Conservation (phyloP, 192 early-diverging fungal genomes). For the Mortierella claussenii region DNA sequence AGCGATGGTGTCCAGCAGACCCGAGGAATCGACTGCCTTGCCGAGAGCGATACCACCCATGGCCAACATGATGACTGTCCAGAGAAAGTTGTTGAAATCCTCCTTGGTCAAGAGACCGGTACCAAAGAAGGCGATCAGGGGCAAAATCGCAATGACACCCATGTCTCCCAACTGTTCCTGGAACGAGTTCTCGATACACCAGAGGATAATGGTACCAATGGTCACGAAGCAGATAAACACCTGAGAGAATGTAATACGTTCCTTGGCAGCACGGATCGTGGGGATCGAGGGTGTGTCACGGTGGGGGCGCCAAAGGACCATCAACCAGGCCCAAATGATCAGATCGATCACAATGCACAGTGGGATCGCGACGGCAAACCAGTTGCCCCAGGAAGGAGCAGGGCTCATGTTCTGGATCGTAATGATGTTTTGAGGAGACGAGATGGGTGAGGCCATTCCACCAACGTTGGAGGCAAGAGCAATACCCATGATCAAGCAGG, state of each 20-base stretch:
- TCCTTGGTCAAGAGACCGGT: constrained; percentile 76
- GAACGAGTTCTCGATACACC: constrained; percentile 73
- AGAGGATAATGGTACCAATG: constrained; percentile 72
- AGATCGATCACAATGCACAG: constrained; percentile 71
- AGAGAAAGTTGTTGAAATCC: constrained; percentile 76
- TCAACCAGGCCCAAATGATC: constrained; percentile 70
- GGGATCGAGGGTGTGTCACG: constrained; percentile 59
- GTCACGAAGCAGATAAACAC: constrained; percentile 68
- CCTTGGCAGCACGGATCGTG: constrained; percentile 54
- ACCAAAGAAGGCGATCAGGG: constrained; percentile 80
- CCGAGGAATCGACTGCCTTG: constrained; percentile 76
- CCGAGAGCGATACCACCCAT: constrained; percentile 84
- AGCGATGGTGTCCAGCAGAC: constrained; percentile 73
- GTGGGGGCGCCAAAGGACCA: constrained; percentile 71
- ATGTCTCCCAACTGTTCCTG: constrained; percentile 73
- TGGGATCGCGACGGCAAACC: constrained; percentile 77
- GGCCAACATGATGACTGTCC: constrained; percentile 70
- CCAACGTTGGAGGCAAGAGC: constrained; percentile 78
- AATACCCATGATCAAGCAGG: constrained; percentile 78
- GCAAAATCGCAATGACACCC: constrained; percentile 77
- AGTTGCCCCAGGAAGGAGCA: constrained; percentile 72
- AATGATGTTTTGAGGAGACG: constrained; percentile 81
- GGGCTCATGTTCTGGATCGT: constrained; percentile 81
- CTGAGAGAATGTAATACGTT: constrained; percentile 59
- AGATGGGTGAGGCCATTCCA: constrained; percentile 84